Base-by-base conservation (phyloP, 1,139 yeast genomes). In the Nadsonia commutata region DNA sequence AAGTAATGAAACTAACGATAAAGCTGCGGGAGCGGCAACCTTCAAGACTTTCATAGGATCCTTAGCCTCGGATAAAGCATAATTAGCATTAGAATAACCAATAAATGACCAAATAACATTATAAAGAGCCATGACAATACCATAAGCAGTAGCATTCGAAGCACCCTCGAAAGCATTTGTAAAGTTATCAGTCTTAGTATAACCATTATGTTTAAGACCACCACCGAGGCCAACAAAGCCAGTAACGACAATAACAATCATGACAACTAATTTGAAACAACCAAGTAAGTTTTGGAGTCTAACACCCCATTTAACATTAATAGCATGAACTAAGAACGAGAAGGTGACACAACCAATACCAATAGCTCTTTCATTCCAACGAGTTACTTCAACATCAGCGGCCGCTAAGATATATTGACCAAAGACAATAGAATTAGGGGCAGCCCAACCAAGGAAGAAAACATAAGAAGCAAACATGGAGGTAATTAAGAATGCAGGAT, bases 181-280 rank as follows among this genome's bases (percentile, higher is more conserved):
- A 60, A 80, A 80, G 56, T 80, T 80, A 50, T 75, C 74, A 36
- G 78, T 79, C 13, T 61, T 57, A 36, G 56, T 59, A 20, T 55
- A 50, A 49, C 70, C 72, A 50, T 61, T 62, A 38, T 72, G 69
- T 43, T 66, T 64, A 48, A 74, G 71, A 20, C 84, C 82, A 33
- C 83, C 84, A 45, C 79, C 84, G 43, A 82, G 68, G 2, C 88
- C 93, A 22, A 80, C 85, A 81, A 86, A 80, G 16, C 94, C 94
- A 40, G 84, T 76, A 39, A 82, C 70, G 23, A 80, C 68, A 50
- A 83, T 82, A 56, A 82, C 70, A 20, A 77, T 53, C 42, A 83
- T 76, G 56, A 82, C 76, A 19, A 66, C 76, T 38, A 83, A 65
- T 62, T 83, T 83, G 70, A 83, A 80, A 11, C 75, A 52, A 47